Percentiles rank a stretch among this genome's conserved stretches.
Evolutionary conservation across 2,329 filamentous ascomycete species (phyloP).

Genomic region (Escovopsis sp.): DNA sequence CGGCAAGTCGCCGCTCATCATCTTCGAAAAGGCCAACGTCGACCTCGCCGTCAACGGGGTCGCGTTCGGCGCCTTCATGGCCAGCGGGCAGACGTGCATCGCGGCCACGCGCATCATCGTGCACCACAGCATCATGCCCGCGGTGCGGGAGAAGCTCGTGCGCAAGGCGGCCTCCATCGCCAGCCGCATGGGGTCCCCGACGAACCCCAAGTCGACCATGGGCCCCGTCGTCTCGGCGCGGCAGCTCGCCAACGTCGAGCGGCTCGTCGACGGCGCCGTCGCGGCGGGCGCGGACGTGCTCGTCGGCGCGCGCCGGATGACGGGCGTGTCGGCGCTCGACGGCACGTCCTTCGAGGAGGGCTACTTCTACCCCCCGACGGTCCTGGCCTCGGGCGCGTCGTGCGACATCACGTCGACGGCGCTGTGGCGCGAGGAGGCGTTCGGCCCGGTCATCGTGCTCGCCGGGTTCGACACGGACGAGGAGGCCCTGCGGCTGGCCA

Average conservation of each 20-base stretch:
- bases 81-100: conserved; percentile 45
- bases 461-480: conserved; percentile 61
- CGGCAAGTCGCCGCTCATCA: conserved; percentile 54
- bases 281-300: conserved; percentile 25
- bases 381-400: conserved; percentile 40
- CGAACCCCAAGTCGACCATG: conserved; percentile 44
- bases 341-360: conserved; percentile 36
- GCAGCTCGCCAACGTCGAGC: conserved; percentile 53
- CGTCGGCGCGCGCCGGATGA: conserved; percentile 34
- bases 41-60: conserved; percentile 55
- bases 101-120: conserved; percentile 65
- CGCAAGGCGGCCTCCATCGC: conserved; percentile 43
- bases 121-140: conserved; percentile 49
- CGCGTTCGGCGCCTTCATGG: conserved; percentile 43
- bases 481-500: conserved; percentile 55
- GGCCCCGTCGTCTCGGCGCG: conserved; percentile 46
- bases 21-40: conserved; percentile 51
- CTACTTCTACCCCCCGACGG: conserved; percentile 71
- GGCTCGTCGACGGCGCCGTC: conserved; percentile 50
- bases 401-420: conserved; percentile 51
- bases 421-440: conserved; percentile 70
- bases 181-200: conserved; percentile 40
- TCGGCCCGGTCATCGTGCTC: conserved; percentile 66
- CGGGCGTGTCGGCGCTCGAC: conserved; percentile 32
- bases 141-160: conserved; percentile 49